phyloP scores from a whole-genome alignment of 2,329 filamentous ascomycete species.

The Claviceps cyperi region DNA sequence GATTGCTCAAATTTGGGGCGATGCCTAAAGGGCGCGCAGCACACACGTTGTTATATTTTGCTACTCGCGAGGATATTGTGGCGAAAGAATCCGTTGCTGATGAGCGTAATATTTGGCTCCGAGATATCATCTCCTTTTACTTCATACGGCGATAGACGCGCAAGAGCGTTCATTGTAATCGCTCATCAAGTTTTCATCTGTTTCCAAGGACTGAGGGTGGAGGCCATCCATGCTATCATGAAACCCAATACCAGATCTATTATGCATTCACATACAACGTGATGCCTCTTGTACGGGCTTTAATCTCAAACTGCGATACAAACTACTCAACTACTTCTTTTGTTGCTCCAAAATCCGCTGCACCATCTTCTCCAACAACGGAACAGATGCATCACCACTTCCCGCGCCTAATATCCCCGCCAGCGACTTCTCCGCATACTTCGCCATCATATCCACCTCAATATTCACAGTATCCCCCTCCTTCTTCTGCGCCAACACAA shows the following conservation, averaged over 20 bases:
- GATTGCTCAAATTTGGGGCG: conserved; percentile 60
- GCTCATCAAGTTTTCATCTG: background rate
- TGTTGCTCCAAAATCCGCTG: conserved; percentile 59
- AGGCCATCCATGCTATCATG: too few relatives aligned
- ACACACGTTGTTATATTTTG: too few relatives aligned
- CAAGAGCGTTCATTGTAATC: background rate
- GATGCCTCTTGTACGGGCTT: too few relatives aligned
- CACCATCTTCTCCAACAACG: conserved; percentile 57
- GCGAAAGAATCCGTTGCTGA: too few relatives aligned
- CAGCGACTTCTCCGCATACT: conserved; percentile 83
- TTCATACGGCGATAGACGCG: too few relatives aligned
- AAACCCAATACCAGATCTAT: too few relatives aligned
- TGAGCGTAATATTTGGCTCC: too few relatives aligned
- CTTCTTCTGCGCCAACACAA: conserved; percentile 68
- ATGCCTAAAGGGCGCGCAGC: conserved; percentile 17
- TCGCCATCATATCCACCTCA: conserved; percentile 79
- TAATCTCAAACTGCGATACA: background rate
- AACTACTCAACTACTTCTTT: background rate
- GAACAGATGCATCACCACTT: conserved; percentile 34
- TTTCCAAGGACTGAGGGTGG: too few relatives aligned
- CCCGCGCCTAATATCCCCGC: conserved; percentile 49
- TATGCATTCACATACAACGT: too few relatives aligned
- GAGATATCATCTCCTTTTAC: too few relatives aligned
- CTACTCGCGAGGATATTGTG: too few relatives aligned
- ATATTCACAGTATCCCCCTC: conserved; percentile 75